phyloP scores from a whole-genome alignment of 257 asterid species.

The Fraxinus anomala region DNA sequence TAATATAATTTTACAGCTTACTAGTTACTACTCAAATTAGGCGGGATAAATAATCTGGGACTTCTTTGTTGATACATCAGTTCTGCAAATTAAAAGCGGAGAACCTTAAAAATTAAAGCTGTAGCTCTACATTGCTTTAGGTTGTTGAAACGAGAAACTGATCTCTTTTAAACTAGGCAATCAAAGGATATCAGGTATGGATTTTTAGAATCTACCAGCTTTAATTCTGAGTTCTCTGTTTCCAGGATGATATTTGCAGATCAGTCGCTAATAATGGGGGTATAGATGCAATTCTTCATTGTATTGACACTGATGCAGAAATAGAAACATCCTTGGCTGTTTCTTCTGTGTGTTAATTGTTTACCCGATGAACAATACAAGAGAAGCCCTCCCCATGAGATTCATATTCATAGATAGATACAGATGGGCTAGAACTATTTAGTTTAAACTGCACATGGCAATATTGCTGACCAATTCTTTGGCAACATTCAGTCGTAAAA shows the following conservation, averaged over 20 bases:
- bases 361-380: too few relatives aligned
- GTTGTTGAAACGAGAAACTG: neutral
- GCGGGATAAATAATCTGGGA: neutral
- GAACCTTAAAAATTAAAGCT: neutral
- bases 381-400: too few relatives aligned
- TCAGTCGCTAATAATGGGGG: conserved; percentile 72
- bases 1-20: too few relatives aligned
- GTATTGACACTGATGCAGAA: conserved; percentile 45
- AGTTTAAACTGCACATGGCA: too few relatives aligned
- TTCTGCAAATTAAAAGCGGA: neutral
- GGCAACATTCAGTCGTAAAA: too few relatives aligned
- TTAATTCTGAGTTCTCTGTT: conserved; percentile 18
- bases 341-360: too few relatives aligned
- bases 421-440: too few relatives aligned
- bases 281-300: conserved; percentile 66
- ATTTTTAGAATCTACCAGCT: conserved; percentile 14
- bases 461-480: too few relatives aligned
- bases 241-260: conserved; percentile 93
- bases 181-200: conserved; percentile 17
- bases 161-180: conserved; percentile 15
- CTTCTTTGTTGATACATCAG: neutral
- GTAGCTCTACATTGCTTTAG: conserved; percentile 2
- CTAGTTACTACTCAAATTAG: neutral
- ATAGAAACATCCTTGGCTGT: too few relatives aligned
- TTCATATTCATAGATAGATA: too few relatives aligned